These are phyloP conservation scores for Acmispon strigosus DNA, from an alignment of 306 rosid genomes.

Conservation along the genomic window DNA sequence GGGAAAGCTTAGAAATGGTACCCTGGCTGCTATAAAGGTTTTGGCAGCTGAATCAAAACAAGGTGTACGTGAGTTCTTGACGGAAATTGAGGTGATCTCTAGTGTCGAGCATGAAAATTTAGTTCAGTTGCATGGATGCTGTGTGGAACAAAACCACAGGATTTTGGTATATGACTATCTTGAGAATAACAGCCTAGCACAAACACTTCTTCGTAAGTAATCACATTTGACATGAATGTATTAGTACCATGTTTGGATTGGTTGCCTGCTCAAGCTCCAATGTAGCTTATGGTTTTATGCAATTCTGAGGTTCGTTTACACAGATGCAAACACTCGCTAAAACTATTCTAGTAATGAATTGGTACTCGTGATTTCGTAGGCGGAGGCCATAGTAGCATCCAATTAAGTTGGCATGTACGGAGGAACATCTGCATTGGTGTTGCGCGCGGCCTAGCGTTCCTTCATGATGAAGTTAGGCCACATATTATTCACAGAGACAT, in stretches of 20 bases:
- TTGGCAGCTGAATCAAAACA: constrained; percentile 59
- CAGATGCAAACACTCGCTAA: background rate
- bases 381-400: constrained; percentile 43
- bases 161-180: constrained; percentile 82
- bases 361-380: constrained; percentile 24
- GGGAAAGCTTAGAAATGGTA: constrained; percentile 57
- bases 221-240: background rate
- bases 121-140: constrained; percentile 71
- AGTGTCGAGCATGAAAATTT: constrained; percentile 61
- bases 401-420: constrained; percentile 50
- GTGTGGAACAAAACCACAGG: constrained; percentile 54
- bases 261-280: too few species aligned
- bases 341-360: background rate
- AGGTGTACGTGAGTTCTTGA: constrained; percentile 61
- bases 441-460: constrained; percentile 65
- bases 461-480: constrained; percentile 61
- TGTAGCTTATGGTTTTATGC: too few species aligned
- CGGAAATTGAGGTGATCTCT: constrained; percentile 71
- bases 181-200: constrained; percentile 75
- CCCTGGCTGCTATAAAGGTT: constrained; percentile 61
- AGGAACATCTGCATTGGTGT: constrained; percentile 63
- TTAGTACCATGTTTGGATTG: too few species aligned
- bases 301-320: too few species aligned
- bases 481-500: constrained; percentile 80
- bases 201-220: constrained; percentile 51